A percentile compares a stretch with the other conserved stretches of the same genome.
These are phyloP conservation scores for Lepiota brunneoincarnata DNA, from an alignment of 768 basidiomycete genomes.

Conservation along the genomic window DNA sequence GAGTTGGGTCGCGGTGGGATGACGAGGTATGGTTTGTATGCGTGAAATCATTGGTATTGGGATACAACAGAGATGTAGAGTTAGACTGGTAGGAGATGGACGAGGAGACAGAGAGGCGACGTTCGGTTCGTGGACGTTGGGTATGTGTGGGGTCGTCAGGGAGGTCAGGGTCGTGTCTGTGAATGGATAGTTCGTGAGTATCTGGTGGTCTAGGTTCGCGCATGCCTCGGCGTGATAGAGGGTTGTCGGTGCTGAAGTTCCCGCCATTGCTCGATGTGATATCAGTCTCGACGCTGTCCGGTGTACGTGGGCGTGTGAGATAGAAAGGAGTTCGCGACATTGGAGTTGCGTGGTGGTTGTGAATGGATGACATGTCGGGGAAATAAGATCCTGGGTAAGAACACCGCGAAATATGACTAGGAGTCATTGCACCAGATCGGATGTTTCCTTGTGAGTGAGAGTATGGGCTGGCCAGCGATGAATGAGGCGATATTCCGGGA, in stretches of 20 bases:
- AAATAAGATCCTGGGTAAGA: constrained; percentile 23
- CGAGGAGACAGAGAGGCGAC: constrained; percentile 47
- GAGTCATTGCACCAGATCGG: constrained; percentile 24
- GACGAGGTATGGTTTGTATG: constrained; percentile 16
- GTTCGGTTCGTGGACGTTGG: constrained; percentile 23
- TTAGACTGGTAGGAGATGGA: constrained; percentile 57
- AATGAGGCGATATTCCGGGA: constrained; percentile 17
- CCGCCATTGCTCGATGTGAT: constrained; percentile 42
- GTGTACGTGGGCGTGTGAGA: constrained; percentile 37
- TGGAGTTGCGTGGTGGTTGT: neutral
- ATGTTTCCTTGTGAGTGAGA: constrained; percentile 15
- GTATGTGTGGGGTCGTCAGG: constrained; percentile 20
- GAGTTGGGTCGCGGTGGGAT: constrained; percentile 33
- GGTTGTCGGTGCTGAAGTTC: constrained; percentile 23
- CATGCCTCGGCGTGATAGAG: constrained; percentile 25
- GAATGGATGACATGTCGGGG: constrained; percentile 4
- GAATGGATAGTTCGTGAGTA: constrained; percentile 10
- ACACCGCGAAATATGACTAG: constrained; percentile 23
- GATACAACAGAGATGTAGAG: constrained; percentile 6
- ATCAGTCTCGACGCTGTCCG: constrained; percentile 41
- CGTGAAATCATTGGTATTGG: constrained; percentile 12
- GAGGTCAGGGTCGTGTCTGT: neutral
- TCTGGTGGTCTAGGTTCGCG: constrained; percentile 46
- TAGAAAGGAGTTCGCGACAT: constrained; percentile 6
- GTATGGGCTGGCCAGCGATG: constrained; percentile 16